Base-by-base conservation (phyloP, 2,329 filamentous ascomycete genomes). In the Colletotrichum limetticola region DNA sequence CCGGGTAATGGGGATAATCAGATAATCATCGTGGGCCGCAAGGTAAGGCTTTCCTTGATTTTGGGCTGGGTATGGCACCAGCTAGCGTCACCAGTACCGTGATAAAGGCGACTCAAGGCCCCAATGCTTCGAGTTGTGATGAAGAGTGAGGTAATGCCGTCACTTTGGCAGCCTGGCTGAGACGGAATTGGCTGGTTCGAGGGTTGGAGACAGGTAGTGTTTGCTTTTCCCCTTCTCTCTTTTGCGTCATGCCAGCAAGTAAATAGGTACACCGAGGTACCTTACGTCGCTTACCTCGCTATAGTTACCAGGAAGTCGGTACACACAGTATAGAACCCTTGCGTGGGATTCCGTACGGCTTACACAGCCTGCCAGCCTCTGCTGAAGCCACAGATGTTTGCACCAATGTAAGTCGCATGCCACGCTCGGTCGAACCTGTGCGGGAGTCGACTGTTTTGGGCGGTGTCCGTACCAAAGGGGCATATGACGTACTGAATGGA, bases 91-190 rank as follows among this genome's bases (percentile, higher is more conserved):
- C 59, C 53, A 46, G 35, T 59, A 19, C 46, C 53, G 60, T 65
- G 70, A 65, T 32, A 32, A 66, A 68, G 58, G 65, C 65, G 65
- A 19, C 30, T 30, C 57, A 30, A 37, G 68, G 37, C 32, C 11
- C 32, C 14, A 22, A 26, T 57, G 12, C 42, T 49, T 22, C 14
- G 26, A 6, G 28, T 14, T 24, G n/a, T 26, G n/a, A 26, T n/a
- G 22, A 61, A 56, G 14, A 52, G 67, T 72, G 66, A 72, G 66
- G 70, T 70, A 72, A 69, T 70, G 53, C 52, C 42, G 26, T 60
- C 19, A 35, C 56, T 24, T 28, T n/a, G 26, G 32, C 9, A n/a
- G n/a, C 37, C 58, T 26, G 26, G 26, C 32, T 63, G 46, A 37
- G 42, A 28, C 30, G 7, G 12, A 42, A 46, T 16, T 5, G 30